Percentiles rank a stretch among this genome's conserved stretches.
Conservation (phyloP, 2,329 filamentous ascomycete species). For the Neopestalotiopsis sp. region DNA sequence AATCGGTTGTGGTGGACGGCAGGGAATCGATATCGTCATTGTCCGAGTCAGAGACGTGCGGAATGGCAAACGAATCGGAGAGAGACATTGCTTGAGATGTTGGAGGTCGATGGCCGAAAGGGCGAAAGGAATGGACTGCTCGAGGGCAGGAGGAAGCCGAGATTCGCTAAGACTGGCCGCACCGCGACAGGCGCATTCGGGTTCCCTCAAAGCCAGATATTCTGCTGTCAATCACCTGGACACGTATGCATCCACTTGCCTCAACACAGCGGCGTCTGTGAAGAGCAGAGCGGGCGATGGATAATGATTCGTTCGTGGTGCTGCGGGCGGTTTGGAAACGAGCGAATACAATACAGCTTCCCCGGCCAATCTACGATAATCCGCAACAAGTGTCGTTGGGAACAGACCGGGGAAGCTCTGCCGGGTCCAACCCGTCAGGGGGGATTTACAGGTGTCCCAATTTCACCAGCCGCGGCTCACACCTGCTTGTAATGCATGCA, state of each 20-base stretch:
- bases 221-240: neutral
- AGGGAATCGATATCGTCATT: slow-evolving; percentile 68
- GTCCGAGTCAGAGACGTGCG: slow-evolving; percentile 53
- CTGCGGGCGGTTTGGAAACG: neutral
- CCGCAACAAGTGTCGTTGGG: slow-evolving; percentile 1
- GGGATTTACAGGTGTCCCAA: neutral
- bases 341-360: neutral
- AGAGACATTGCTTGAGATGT: slow-evolving; percentile 37
- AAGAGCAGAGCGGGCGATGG: neutral
- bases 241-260: neutral
- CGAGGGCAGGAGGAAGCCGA: slow-evolving; percentile 6
- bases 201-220: neutral
- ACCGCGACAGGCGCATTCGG: slow-evolving; percentile 18
- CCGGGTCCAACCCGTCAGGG: neutral
- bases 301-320: neutral
- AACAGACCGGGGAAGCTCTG: neutral
- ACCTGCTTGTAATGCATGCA: no score
- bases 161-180: slow-evolving; percentile 5
- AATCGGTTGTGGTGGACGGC: slow-evolving; percentile 63
- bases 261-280: neutral
- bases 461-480: neutral
- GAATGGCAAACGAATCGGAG: slow-evolving; percentile 58
- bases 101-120: slow-evolving; percentile 29
- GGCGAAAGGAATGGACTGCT: slow-evolving; percentile 3
- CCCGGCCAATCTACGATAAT: neutral